A percentile compares a stretch with the other conserved stretches of the same genome.
Conservation (phyloP, 1,284 basidiomycete species). For the Limonomyces culmigenus region DNA sequence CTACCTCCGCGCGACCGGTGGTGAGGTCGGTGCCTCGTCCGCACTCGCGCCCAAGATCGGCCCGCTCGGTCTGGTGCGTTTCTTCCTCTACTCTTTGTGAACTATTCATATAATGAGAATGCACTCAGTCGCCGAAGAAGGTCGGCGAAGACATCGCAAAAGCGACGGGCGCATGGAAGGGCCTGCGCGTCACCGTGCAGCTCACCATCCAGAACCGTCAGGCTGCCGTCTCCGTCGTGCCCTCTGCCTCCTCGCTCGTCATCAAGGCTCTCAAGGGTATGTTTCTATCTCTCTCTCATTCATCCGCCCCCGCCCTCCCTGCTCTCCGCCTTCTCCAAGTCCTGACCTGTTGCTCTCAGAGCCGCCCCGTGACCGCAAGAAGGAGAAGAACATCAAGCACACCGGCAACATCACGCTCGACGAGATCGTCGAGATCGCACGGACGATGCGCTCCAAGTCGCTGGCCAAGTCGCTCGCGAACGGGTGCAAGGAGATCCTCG, state of each 20-base stretch:
- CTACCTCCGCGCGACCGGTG: constrained; percentile 97
- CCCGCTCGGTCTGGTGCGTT: constrained; percentile 94
- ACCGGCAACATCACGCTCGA: constrained; percentile 89
- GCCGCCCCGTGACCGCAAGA: constrained; percentile 98
- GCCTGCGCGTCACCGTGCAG: constrained; percentile 97
- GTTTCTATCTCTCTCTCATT: too few relatives aligned
- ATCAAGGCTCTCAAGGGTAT: constrained; percentile 97
- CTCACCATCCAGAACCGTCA: constrained; percentile 99
- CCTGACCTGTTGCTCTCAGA: too few relatives aligned
- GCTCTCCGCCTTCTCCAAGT: too few relatives aligned
- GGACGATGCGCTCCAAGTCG: constrained; percentile 94
- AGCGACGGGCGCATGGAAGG: constrained; percentile 97
- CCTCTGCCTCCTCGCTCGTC: constrained; percentile 94
- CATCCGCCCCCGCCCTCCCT: too few relatives aligned
- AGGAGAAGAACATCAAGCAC: constrained; percentile 99
- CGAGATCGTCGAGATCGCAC: constrained; percentile 90
- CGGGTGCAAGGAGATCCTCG: constrained; percentile 88
- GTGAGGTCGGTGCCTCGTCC: constrained; percentile 98
- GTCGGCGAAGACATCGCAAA: constrained; percentile 99
- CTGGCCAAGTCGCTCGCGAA: constrained; percentile 85
- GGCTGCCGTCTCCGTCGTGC: constrained; percentile 92
- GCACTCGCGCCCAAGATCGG: constrained; percentile 99
- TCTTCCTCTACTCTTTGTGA: too few relatives aligned
- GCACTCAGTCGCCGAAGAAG: constrained; percentile 97
- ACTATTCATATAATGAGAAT: too few relatives aligned